Conservation (phyloP, 108 stramenopile genomes). For the Skeletonema potamos region DNA sequence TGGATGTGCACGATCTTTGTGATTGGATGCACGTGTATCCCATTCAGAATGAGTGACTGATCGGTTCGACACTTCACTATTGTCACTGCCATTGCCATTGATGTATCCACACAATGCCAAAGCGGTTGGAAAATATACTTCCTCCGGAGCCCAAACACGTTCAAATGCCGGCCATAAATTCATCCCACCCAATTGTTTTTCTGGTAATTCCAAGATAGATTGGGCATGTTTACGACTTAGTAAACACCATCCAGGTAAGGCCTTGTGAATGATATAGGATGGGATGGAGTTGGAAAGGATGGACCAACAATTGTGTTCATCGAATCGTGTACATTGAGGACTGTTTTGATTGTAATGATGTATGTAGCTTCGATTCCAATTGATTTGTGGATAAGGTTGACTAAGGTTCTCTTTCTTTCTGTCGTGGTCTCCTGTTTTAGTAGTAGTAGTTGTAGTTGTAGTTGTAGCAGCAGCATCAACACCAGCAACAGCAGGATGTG, state of each 20-base stretch:
- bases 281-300: slow-evolving; percentile 38
- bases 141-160: slow-evolving; percentile 60
- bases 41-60: slow-evolving; percentile 50
- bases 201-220: slow-evolving; percentile 41
- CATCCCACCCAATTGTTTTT: slow-evolving; percentile 32
- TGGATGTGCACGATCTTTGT: slow-evolving; percentile 55
- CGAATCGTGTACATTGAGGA: slow-evolving; percentile 49
- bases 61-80: slow-evolving; percentile 5
- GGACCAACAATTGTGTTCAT: slow-evolving; percentile 55
- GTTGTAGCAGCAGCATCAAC: background rate
- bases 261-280: slow-evolving; percentile 42
- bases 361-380: slow-evolving; percentile 48
- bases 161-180: slow-evolving; percentile 60
- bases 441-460: background rate
- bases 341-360: slow-evolving; percentile 40
- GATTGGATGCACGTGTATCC: slow-evolving; percentile 46
- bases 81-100: background rate
- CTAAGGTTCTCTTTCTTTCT: background rate
- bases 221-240: slow-evolving; percentile 52
- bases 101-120: slow-evolving; percentile 43
- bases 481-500: background rate
- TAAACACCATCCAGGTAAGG: slow-evolving; percentile 62
- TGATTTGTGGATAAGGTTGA: background rate
- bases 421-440: background rate
- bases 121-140: slow-evolving; percentile 56